These are phyloP conservation scores for Decorospora gaudefroyi DNA, from an alignment of 2,329 filamentous ascomycete genomes.

Conservation along the genomic window DNA sequence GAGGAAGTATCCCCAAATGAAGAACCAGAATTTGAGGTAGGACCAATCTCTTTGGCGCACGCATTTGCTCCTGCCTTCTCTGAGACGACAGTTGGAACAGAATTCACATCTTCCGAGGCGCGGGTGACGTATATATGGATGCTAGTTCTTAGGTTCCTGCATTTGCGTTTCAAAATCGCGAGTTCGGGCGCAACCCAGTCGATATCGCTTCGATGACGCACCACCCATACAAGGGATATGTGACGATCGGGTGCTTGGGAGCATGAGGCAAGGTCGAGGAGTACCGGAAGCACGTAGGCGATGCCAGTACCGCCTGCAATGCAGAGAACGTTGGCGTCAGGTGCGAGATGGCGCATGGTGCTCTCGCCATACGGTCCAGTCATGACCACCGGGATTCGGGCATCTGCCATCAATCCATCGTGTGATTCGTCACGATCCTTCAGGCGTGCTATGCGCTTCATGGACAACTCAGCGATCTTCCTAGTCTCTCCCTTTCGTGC, in stretches of 20 bases:
- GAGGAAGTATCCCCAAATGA: slow-evolving; percentile 32
- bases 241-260: slow-evolving; percentile 32
- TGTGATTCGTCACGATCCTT: slow-evolving; percentile 28
- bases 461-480: slow-evolving; percentile 41
- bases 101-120: slow-evolving; percentile 28
- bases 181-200: slow-evolving; percentile 46
- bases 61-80: slow-evolving; percentile 28
- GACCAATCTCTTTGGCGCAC: slow-evolving; percentile 31
- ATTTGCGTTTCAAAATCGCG: slow-evolving; percentile 35
- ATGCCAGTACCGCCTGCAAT: slow-evolving; percentile 48
- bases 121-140: slow-evolving; percentile 45
- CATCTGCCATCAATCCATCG: slow-evolving; percentile 29
- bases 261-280: slow-evolving; percentile 35
- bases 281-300: slow-evolving; percentile 45
- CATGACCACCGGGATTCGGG: slow-evolving; percentile 40
- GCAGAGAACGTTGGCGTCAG: slow-evolving; percentile 40
- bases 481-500: slow-evolving; percentile 42
- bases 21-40: slow-evolving; percentile 18
- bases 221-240: slow-evolving; percentile 44
- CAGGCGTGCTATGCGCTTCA: slow-evolving; percentile 29
- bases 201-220: slow-evolving; percentile 41
- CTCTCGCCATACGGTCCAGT: slow-evolving; percentile 44
- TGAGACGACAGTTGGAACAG: slow-evolving; percentile 17
- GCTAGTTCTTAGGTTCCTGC: slow-evolving; percentile 28
- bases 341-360: slow-evolving; percentile 29